Evolutionary conservation across 192 early-diverging fungal species (phyloP), one percentile per base, ranked within the genome.

Genomic region (Irineochytrium annulatum): DNA sequence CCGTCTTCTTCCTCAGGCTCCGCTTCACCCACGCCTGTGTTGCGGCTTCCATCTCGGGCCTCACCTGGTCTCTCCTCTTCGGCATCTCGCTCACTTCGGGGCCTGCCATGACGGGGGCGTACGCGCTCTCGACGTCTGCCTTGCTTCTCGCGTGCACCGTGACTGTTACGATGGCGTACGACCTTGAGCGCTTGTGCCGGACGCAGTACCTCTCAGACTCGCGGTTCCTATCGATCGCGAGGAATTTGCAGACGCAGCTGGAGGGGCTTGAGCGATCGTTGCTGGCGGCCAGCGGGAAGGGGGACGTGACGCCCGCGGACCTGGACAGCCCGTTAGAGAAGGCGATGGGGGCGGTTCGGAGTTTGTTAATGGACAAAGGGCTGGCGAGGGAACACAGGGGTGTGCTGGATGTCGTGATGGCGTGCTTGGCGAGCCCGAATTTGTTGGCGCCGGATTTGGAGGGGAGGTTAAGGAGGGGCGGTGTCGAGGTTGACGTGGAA

Each of bases 251-350:
- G 26, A 65, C 63, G 35, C 79, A 81, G 63, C 57, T 81, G 52
- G 72, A 70, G 43, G 75, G 75, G 13, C 48, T 77, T 34, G 70
- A 81, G 54, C 35, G 55, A 33, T 65, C 63, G 13, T 28, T 65
- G 35, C 31, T 65, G 31, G 19, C 34, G 22, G 41, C 59, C n/a
- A 72, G 45, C 44, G 60, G 43, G 3, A 57, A 63, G 30, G 54
- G 43, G 24, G 34, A 45, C 22, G 19, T 33, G 6, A 34, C 62
- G 43, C 20, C 56, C 1, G 80, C 75, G 22, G 80, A 82, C 54
- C 55, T 82, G 45, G 77, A 79, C 32, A 79, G 77, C 17, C 80
- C 80, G 11, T 60, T 82, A 17, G 80, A 82, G 48, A 79, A 79
- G 46, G 76, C 80, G 2, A 82, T 79, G 52, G 33, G 69, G 26